Percentiles rank a stretch among this genome's conserved stretches.
Evolutionary conservation across 129 eudicot genomes (phyloP).

Genomic region (Gnaphalium uliginosum): DNA sequence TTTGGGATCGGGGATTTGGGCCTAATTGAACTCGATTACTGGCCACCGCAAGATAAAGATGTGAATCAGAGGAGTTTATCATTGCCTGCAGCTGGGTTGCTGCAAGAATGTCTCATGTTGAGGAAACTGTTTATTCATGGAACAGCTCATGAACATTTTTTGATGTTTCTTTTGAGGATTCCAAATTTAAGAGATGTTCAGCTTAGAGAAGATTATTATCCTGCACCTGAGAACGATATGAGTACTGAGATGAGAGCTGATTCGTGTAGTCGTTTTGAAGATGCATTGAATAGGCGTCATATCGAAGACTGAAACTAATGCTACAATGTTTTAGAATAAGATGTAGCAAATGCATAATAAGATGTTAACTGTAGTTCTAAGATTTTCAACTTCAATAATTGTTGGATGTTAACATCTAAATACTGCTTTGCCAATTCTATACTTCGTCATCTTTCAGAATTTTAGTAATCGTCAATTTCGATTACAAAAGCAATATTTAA

Average conservation of each 20-base stretch:
- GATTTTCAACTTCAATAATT: neutral
- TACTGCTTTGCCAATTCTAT: neutral
- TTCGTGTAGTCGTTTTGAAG: slow-evolving; percentile 90
- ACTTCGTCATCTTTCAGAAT: neutral
- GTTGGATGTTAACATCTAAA: neutral
- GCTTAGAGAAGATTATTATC: slow-evolving; percentile 90
- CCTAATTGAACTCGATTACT: slow-evolving; percentile 73
- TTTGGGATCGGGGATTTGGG: slow-evolving; percentile 55
- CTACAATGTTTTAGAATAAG: neutral
- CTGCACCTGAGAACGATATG: slow-evolving; percentile 98
- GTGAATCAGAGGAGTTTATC: slow-evolving; percentile 90
- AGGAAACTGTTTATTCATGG: slow-evolving; percentile 92
- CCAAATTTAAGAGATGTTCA: slow-evolving; percentile 79
- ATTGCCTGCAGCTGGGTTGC: slow-evolving; percentile 85
- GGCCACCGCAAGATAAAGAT: slow-evolving; percentile 98
- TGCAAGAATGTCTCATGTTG: slow-evolving; percentile 51
- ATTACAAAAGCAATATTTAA: too few species aligned
- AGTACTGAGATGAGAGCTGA: slow-evolving; percentile 97
- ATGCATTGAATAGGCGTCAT: slow-evolving; percentile 58
- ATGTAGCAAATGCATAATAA: neutral
- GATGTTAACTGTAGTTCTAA: neutral
- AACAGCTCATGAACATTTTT: slow-evolving; percentile 85
- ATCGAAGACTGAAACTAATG: slow-evolving; percentile 53
- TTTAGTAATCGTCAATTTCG: too few species aligned
- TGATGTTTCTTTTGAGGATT: slow-evolving; percentile 58